phyloP scores from a whole-genome alignment of 371 early-diverging fungal genomes.

The Dichotomocladium elegans region DNA sequence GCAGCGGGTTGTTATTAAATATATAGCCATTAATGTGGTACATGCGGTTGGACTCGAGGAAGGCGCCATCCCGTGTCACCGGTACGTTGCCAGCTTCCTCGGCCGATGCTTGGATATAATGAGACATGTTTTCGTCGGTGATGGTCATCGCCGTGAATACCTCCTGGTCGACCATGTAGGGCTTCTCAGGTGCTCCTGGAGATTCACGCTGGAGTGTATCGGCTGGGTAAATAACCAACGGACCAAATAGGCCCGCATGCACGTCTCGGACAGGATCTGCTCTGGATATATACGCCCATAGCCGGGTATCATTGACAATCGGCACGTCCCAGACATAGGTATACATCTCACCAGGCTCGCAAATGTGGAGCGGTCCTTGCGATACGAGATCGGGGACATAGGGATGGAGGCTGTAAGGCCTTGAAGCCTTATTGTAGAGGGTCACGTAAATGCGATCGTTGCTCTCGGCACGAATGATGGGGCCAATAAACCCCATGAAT shows the following conservation, averaged over 20 bases:
- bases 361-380: conserved; percentile 14
- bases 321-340: conserved; percentile 50
- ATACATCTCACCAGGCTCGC: conserved; percentile 31
- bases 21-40: conserved; percentile 50
- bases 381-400: conserved; percentile 16
- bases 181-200: conserved; percentile 20
- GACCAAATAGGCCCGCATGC: conserved; percentile 44
- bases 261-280: conserved; percentile 29
- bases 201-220: conserved; percentile 27
- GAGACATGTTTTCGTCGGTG: conserved; percentile 41
- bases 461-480: conserved; percentile 49
- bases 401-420: conserved; percentile 48
- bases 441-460: conserved; percentile 41
- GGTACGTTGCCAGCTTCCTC: conserved; percentile 16
- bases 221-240: conserved; percentile 40
- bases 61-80: conserved; percentile 15
- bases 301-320: conserved; percentile 11
- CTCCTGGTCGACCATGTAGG: conserved; percentile 35
- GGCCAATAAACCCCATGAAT: conserved; percentile 42
- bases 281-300: conserved; percentile 47
- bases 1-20: conserved; percentile 39
- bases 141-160: conserved; percentile 41
- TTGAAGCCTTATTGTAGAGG: conserved; percentile 37
- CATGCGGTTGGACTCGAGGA: conserved; percentile 46
- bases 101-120: conserved; percentile 29